These are phyloP conservation scores for Wickerhamiella brachini DNA, from an alignment of 805 yeast species.

Conservation along the genomic window DNA sequence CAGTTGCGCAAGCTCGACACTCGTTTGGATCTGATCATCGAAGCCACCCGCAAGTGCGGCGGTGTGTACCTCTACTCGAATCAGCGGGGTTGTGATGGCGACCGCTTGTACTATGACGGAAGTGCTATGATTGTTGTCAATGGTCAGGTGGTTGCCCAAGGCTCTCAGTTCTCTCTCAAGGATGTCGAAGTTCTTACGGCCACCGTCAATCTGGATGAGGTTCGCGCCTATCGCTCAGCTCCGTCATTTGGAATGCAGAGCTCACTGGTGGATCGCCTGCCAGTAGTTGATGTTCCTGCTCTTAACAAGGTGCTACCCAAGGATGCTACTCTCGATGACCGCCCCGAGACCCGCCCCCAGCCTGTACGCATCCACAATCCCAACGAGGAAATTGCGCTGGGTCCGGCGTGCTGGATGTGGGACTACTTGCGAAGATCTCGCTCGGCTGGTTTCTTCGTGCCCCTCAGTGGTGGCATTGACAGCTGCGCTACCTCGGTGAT, in stretches of 20 bases:
- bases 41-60: constrained; percentile 92
- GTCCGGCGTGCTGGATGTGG: constrained; percentile 99
- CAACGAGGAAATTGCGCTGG: constrained; percentile 92
- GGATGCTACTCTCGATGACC: background rate
- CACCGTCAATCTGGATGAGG: constrained; percentile 85
- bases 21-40: constrained; percentile 70
- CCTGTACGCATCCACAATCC: constrained; percentile 59
- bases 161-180: constrained; percentile 70
- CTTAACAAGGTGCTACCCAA: background rate
- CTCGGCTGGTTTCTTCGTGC: constrained; percentile 84
- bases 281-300: background rate
- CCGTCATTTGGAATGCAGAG: constrained; percentile 64
- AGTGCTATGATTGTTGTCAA: constrained; percentile 89
- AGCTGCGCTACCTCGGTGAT: constrained; percentile 95
- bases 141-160: constrained; percentile 87
- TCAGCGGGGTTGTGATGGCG: constrained; percentile 98
- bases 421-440: constrained; percentile 86
- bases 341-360: constrained; percentile 28
- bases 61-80: constrained; percentile 89
- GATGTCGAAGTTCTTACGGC: constrained; percentile 97
- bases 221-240: constrained; percentile 65
- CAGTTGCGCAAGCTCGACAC: constrained; percentile 82
- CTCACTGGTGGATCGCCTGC: background rate
- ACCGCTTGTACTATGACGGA: constrained; percentile 91
- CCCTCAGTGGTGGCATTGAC: constrained; percentile 94